Conservation (phyloP, 306 rosid genomes). For the Mimosa pudica region DNA sequence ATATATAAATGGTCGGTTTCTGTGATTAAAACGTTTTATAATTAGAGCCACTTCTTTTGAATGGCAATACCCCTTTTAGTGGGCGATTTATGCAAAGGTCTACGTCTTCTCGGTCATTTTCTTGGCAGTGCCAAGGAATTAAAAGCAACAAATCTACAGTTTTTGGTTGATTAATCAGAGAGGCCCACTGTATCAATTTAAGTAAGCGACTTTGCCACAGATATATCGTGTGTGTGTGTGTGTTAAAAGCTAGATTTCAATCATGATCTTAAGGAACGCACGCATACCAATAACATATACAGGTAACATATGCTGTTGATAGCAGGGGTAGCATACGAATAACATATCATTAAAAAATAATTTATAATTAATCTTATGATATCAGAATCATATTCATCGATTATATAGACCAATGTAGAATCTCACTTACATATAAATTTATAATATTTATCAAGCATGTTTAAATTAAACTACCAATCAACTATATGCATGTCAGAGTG, state of each 20-base stretch:
- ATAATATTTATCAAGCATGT: background rate
- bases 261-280: constrained; percentile 7
- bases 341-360: background rate
- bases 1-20: background rate
- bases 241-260: background rate
- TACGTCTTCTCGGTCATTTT: constrained; percentile 10
- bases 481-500: background rate
- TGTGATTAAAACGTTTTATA: background rate
- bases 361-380: background rate
- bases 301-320: no score
- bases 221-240: no score
- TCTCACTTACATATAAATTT: background rate
- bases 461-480: background rate
- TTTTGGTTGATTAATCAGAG: background rate
- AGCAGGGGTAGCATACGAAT: background rate
- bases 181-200: background rate
- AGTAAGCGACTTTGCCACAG: background rate
- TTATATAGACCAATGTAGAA: background rate
- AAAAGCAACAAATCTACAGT: constrained; percentile 7
- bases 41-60: background rate
- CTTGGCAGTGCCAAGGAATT: background rate
- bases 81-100: background rate
- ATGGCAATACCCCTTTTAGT: background rate
- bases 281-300: background rate
- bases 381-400: background rate